Evolutionary conservation across 139 green algal genomes (phyloP).

Genomic region (Trebouxia sp.): DNA sequence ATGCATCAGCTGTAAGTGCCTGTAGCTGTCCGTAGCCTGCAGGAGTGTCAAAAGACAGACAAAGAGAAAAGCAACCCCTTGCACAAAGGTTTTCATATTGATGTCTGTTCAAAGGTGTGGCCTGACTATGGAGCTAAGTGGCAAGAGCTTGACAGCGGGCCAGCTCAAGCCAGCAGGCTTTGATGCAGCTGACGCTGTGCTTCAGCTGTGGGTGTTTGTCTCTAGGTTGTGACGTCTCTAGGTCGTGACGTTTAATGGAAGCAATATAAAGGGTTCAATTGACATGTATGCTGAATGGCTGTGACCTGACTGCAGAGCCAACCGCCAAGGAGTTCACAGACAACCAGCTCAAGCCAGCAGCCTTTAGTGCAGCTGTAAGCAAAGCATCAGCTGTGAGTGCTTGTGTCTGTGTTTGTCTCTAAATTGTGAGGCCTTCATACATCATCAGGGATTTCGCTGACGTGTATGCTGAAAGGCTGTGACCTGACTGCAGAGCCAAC

Average conservation of each 20-base stretch:
- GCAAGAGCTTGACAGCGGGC: not conserved
- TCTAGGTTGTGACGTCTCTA: too few species aligned
- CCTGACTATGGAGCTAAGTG: too few species aligned
- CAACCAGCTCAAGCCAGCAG: not conserved
- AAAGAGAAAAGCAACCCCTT: too few species aligned
- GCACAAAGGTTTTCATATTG: too few species aligned
- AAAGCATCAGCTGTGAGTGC: too few species aligned
- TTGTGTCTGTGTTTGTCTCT: too few species aligned
- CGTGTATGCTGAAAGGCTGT: not conserved
- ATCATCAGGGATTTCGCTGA: not conserved
- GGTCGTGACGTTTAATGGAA: not conserved
- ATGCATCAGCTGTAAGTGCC: too few species aligned
- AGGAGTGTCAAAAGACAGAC: too few species aligned
- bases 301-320: not conserved
- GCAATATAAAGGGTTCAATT: not conserved
- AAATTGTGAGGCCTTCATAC: not conserved
- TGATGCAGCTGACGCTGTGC: not conserved
- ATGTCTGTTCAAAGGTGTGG: too few species aligned
- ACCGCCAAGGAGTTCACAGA: slow-evolving; percentile 2
- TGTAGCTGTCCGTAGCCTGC: too few species aligned
- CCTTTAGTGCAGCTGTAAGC: not conserved
- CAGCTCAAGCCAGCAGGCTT: slow-evolving; percentile 1
- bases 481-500: slow-evolving; percentile 8
- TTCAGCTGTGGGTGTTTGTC: too few species aligned
- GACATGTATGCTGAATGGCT: not conserved